Evolutionary conservation across 257 asterid species (phyloP).

Genomic region (Plantago elongata): DNA sequence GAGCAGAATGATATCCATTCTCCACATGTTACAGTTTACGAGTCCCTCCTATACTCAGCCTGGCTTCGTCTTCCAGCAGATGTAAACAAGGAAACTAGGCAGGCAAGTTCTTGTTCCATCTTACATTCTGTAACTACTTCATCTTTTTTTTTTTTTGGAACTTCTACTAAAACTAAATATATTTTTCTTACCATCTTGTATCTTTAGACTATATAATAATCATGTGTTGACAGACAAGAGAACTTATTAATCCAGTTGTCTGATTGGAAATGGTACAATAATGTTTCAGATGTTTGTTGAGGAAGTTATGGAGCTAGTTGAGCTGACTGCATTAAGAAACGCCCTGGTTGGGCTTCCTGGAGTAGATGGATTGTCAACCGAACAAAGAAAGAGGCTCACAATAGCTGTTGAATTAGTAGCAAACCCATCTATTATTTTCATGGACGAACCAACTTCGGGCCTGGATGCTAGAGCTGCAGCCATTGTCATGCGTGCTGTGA

Average conservation of each 20-base stretch:
- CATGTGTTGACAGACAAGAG: background rate
- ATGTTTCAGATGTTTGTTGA: constrained; percentile 58
- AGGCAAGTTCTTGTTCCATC: constrained; percentile 25
- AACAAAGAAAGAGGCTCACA: constrained; percentile 63
- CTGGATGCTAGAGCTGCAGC: constrained; percentile 76
- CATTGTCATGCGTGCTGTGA: constrained; percentile 64
- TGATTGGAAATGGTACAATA: background rate
- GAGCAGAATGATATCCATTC: constrained; percentile 73
- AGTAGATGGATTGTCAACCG: constrained; percentile 59
- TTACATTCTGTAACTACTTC: no score
- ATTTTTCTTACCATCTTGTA: no score
- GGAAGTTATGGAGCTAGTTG: constrained; percentile 72
- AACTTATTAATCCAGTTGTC: background rate
- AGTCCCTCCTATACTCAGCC: constrained; percentile 59
- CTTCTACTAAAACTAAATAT: no score
- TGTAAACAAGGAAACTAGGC: constrained; percentile 36
- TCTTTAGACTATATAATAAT: no score
- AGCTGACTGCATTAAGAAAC: constrained; percentile 39
- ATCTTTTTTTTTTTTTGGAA: no score
- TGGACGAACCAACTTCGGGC: constrained; percentile 76
- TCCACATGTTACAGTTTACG: constrained; percentile 62
- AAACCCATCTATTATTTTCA: constrained; percentile 68
- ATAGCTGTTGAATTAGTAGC: constrained; percentile 66
- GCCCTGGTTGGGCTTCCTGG: constrained; percentile 67
- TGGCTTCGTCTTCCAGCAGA: constrained; percentile 66